These are phyloP conservation scores for Cavenderia fasciculata DNA, from an alignment of 78 protist genomes.

Conservation along the genomic window DNA sequence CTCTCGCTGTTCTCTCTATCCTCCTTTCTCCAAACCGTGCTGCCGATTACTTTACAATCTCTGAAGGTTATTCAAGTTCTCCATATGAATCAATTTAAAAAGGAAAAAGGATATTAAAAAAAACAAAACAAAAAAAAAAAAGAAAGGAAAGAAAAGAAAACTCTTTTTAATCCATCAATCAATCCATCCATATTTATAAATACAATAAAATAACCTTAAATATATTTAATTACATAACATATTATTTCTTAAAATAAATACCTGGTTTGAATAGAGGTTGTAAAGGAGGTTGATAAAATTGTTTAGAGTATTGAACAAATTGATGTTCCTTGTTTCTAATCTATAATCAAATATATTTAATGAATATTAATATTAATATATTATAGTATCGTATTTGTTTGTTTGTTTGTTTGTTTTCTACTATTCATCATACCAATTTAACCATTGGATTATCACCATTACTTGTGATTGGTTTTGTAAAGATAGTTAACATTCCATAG, in stretches of 20 bases:
- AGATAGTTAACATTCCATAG: constrained; percentile 70
- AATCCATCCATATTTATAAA: no score
- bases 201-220: no score
- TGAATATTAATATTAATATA: neutral
- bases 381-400: neutral
- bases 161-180: no score
- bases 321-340: constrained; percentile 9
- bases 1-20: constrained; percentile 45
- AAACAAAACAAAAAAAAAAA: no score
- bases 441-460: constrained; percentile 60
- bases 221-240: no score
- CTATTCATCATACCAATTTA: constrained; percentile 25
- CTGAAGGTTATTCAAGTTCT: neutral
- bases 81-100: constrained; percentile 22
- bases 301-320: neutral
- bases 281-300: constrained; percentile 5
- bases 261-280: constrained; percentile 4
- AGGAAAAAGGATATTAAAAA: no score
- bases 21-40: constrained; percentile 63
- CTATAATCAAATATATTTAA: neutral
- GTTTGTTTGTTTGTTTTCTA: neutral
- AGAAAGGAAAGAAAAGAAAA: no score
- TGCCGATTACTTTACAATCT: constrained; percentile 37
- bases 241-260: no score
- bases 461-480: constrained; percentile 31